Conservation (phyloP, 2,329 filamentous ascomycete species). For the Fusarium sp. region DNA sequence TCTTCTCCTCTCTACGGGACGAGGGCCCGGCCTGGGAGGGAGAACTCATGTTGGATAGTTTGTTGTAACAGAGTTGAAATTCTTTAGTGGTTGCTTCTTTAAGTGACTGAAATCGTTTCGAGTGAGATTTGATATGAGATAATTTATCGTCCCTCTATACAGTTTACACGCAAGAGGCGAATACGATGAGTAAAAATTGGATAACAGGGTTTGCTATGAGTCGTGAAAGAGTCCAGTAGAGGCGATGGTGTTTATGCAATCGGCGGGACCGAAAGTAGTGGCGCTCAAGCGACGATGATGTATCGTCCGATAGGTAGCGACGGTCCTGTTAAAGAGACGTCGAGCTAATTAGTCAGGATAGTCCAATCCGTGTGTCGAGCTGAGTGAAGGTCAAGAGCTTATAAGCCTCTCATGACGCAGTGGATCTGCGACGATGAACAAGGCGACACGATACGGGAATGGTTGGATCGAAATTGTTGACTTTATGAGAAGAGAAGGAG, state of each 20-base stretch:
- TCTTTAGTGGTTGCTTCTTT: neutral
- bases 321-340: constrained; percentile 24
- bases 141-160: neutral
- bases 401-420: constrained; percentile 35
- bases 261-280: constrained; percentile 26
- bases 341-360: constrained; percentile 1
- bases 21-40: constrained; percentile 54
- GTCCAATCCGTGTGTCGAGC: constrained; percentile 11
- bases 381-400: constrained; percentile 13
- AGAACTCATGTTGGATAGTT: constrained; percentile 55
- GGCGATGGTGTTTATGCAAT: constrained; percentile 10
- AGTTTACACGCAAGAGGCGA: constrained; percentile 14
- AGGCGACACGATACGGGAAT: neutral
- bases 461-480: constrained; percentile 9
- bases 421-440: constrained; percentile 26
- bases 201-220: constrained; percentile 3
- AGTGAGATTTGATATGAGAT: neutral
- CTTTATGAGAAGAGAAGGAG: constrained; percentile 18
- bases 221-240: constrained; percentile 11
- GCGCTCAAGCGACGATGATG: constrained; percentile 16
- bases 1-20: constrained; percentile 50
- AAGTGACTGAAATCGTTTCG: neutral
- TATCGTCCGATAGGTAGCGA: constrained; percentile 17
- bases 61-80: constrained; percentile 1
- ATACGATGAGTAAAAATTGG: neutral